phyloP scores from a whole-genome alignment of 2,329 filamentous ascomycete genomes.

The Metarhizium anisopliae region DNA sequence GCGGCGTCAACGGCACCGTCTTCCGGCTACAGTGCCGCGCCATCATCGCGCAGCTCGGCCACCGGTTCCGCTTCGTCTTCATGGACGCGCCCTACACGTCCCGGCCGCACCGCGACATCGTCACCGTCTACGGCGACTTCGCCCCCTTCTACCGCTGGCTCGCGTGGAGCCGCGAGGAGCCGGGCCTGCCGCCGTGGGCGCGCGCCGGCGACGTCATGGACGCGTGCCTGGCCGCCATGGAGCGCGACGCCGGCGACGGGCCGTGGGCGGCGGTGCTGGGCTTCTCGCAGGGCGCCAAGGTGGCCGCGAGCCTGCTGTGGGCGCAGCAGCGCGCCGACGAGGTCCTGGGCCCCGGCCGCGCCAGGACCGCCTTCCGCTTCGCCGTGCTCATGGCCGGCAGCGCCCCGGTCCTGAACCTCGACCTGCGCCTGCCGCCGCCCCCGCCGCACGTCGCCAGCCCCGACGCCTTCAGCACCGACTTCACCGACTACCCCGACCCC shows the following conservation, averaged over 20 bases:
- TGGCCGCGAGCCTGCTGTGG: slow-evolving; percentile 50
- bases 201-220: slow-evolving; percentile 29
- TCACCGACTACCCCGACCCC: slow-evolving; percentile 34
- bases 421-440: slow-evolving; percentile 39
- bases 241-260: slow-evolving; percentile 43
- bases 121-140: slow-evolving; percentile 53
- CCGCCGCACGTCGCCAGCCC: slow-evolving; percentile 29
- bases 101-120: slow-evolving; percentile 51
- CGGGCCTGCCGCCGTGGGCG: slow-evolving; percentile 43
- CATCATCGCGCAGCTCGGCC: slow-evolving; percentile 34
- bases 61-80: slow-evolving; percentile 62
- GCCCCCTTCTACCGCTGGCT: slow-evolving; percentile 58
- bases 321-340: slow-evolving; percentile 40
- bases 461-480: slow-evolving; percentile 13
- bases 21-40: slow-evolving; percentile 60
- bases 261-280: slow-evolving; percentile 53
- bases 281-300: slow-evolving; percentile 59
- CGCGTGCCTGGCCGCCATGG: slow-evolving; percentile 37
- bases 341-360: not conserved
- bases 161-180: slow-evolving; percentile 41
- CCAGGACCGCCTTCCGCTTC: slow-evolving; percentile 19
- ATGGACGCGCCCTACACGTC: slow-evolving; percentile 60
- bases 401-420: slow-evolving; percentile 21
- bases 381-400: slow-evolving; percentile 27
- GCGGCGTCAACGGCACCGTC: slow-evolving; percentile 62